phyloP scores from a whole-genome alignment of 73 alveolate species.

The Paraurostyla sp. region DNA sequence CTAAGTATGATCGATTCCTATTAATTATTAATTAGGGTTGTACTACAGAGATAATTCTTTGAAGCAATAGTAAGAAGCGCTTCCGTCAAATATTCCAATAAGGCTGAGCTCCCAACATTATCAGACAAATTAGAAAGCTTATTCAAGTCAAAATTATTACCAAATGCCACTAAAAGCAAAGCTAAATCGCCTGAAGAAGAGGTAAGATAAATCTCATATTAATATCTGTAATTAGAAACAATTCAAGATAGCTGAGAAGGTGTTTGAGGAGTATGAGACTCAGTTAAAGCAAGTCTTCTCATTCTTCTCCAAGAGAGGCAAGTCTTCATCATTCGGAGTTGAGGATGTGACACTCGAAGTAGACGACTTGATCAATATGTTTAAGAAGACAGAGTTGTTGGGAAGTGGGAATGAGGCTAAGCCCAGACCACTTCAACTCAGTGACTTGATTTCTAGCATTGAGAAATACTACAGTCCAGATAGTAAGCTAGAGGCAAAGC shows the following conservation, averaged over 20 bases:
- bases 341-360: conserved; percentile 61
- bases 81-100: conserved; percentile 80
- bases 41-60: conserved; percentile 81
- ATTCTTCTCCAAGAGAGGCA: conserved; percentile 57
- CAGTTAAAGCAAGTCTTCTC: conserved; percentile 59
- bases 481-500: conserved; percentile 23
- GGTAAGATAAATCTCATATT: not conserved
- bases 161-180: conserved; percentile 68
- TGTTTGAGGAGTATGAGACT: conserved; percentile 54
- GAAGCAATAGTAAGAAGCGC: conserved; percentile 91
- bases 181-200: conserved; percentile 71
- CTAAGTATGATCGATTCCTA: not conserved
- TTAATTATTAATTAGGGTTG: conserved; percentile 26
- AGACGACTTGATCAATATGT: conserved; percentile 62
- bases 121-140: conserved; percentile 66
- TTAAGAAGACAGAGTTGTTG: conserved; percentile 56
- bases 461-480: conserved; percentile 76
- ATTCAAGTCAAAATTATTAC: conserved; percentile 60
- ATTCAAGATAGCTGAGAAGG: conserved; percentile 71
- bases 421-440: conserved; percentile 45
- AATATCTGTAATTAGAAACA: conserved; percentile 12
- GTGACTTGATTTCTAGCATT: conserved; percentile 57
- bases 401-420: conserved; percentile 38
- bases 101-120: conserved; percentile 49
- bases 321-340: conserved; percentile 41